Evolutionary conservation across 1,139 yeast species (phyloP).

Genomic region (Kodamaea suecica): DNA sequence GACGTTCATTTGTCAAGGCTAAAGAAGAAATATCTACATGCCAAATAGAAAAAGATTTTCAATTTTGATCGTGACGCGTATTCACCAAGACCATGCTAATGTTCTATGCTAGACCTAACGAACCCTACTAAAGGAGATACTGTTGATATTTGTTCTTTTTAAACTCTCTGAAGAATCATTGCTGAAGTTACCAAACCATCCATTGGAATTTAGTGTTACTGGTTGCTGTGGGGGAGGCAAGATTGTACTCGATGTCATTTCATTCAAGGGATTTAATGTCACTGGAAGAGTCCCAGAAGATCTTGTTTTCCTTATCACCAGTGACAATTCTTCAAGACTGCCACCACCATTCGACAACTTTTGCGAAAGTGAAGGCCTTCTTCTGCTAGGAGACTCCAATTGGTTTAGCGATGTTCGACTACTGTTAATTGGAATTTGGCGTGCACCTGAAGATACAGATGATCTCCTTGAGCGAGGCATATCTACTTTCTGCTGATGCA

Average conservation of each 20-base stretch:
- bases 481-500: constrained; percentile 1
- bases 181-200: constrained; percentile 4
- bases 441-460: constrained; percentile 33
- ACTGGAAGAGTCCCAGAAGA: constrained; percentile 17
- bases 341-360: constrained; percentile 10
- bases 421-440: constrained; percentile 29
- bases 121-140: constrained; percentile 35
- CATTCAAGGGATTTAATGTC: constrained; percentile 1
- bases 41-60: not conserved
- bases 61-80: not conserved
- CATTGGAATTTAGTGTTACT: not conserved
- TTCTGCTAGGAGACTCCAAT: constrained; percentile 12
- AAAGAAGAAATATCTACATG: not conserved
- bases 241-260: not conserved
- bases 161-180: constrained; percentile 14
- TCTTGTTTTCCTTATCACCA: constrained; percentile 13
- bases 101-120: not conserved
- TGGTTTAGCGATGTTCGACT: constrained; percentile 16
- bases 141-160: constrained; percentile 14
- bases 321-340: constrained; percentile 8
- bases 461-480: constrained; percentile 13
- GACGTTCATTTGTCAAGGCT: not conserved
- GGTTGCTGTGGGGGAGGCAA: constrained; percentile 4
- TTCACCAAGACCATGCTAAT: not conserved
- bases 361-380: constrained; percentile 15